A percentile compares a stretch with the other conserved stretches of the same genome.
Conservation (phyloP, 1,284 basidiomycete species). For the Amylostereum areolatum region DNA sequence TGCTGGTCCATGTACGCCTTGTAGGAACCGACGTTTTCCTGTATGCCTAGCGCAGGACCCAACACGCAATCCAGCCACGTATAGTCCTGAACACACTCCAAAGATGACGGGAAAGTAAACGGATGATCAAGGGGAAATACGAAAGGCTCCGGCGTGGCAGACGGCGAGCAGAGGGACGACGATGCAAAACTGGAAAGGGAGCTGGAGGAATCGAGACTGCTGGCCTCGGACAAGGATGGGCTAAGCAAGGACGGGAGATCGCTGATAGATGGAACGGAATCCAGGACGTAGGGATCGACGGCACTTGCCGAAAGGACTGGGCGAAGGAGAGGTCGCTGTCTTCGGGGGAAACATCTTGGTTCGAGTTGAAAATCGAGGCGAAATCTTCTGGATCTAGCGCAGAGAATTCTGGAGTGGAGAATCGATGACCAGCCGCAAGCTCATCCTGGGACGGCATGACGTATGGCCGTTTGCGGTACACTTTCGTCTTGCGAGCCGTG, state of each 20-base stretch:
- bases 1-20: slow-evolving; percentile 46
- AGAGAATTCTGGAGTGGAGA: not conserved
- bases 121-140: slow-evolving; percentile 2
- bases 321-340: slow-evolving; percentile 2
- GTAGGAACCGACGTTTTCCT: slow-evolving; percentile 50
- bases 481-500: slow-evolving; percentile 8
- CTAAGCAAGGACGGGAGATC: no score
- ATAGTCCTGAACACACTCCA: slow-evolving; percentile 45
- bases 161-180: slow-evolving; percentile 4
- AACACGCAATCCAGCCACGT: slow-evolving; percentile 42
- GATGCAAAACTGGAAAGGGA: slow-evolving; percentile 1
- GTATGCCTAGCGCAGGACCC: slow-evolving; percentile 37
- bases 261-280: no score
- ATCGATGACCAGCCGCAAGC: not conserved
- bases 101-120: not conserved
- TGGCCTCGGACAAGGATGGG: no score
- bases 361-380: slow-evolving; percentile 1
- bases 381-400: slow-evolving; percentile 4
- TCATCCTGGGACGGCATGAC: not conserved
- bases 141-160: not conserved
- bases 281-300: not conserved
- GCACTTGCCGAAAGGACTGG: slow-evolving; percentile 2
- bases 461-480: slow-evolving; percentile 2
- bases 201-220: not conserved
- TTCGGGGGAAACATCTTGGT: not conserved